Evolutionary conservation across 202 grass and related monocot species (phyloP), one percentile per base, ranked within the genome.

Genomic region (Miscanthus sacchariflorus): DNA sequence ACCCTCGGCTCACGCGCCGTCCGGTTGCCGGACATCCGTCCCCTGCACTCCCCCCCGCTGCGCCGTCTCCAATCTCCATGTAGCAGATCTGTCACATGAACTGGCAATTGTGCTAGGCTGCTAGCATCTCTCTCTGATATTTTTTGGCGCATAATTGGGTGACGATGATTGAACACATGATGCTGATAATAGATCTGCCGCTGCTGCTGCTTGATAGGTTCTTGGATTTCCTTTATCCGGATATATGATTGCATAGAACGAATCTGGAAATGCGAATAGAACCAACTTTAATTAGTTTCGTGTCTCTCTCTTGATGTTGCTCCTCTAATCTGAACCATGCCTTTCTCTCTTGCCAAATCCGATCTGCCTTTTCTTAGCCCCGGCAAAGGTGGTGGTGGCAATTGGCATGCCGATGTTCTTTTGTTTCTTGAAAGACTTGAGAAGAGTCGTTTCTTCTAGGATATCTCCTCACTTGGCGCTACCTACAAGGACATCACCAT

Each of bases 261-360:
- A 86, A 90, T 86, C 72, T 64, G 12, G 78, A 33, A 77, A 78
- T 78, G 50, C 13, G 52, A 87, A 87, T 90, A 46, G 9, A 36
- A 56, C 9, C 18, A 72, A 18, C 72, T 82, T 77, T 75, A 12
- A 9, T 12, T 75, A 10, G 23, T 18, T 33, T 23, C 54, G 24
- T 42, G n/a, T 78, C 24, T 65, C 52, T 76, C 46, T 49, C 33
- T 69, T 50, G 44, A 23, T 38, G 45, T 39, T 69, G 65, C 75
- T 79, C 30, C 48, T 35, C 23, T 58, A 24, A 27, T 79, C 61
- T 67, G 36, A 70, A 18, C 45, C 70, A 21, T 28, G 49, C 33
- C 5, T 49, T 49, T 49, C 12, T 49, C 12, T 49, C 3, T 49
- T 49, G 46, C 73, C n/a, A 13, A 3, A 64, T 81, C 46, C 46